Conservation (phyloP, 768 basidiomycete genomes). For the Dentipellis sp. region DNA sequence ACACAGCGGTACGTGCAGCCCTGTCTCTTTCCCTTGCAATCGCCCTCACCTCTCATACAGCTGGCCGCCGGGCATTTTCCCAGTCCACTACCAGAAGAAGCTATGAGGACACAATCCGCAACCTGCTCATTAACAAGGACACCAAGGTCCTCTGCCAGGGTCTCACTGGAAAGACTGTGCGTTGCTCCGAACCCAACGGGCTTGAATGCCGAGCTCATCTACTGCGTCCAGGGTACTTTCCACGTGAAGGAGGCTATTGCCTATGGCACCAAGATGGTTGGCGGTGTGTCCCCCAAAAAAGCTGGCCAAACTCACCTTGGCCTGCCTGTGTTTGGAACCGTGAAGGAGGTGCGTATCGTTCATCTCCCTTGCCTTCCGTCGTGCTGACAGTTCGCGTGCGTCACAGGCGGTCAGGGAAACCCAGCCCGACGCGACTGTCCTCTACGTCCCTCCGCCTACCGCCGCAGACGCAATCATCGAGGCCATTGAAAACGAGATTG, state of each 20-base stretch:
- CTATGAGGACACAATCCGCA: slow-evolving; percentile 86
- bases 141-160: slow-evolving; percentile 90
- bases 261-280: slow-evolving; percentile 96
- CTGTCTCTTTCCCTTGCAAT: not conserved
- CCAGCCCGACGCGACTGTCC: slow-evolving; percentile 86
- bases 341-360: slow-evolving; percentile 61
- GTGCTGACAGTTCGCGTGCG: slow-evolving; percentile 3
- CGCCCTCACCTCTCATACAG: slow-evolving; percentile 21
- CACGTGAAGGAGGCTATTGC: slow-evolving; percentile 89
- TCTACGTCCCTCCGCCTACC: slow-evolving; percentile 95
- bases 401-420: slow-evolving; percentile 77
- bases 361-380: not conserved
- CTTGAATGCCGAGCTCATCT: not conserved
- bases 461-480: slow-evolving; percentile 98
- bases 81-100: slow-evolving; percentile 62
- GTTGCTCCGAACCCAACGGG: not conserved
- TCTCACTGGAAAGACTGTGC: slow-evolving; percentile 91
- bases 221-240: slow-evolving; percentile 76
- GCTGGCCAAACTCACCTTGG: slow-evolving; percentile 94
- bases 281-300: slow-evolving; percentile 94
- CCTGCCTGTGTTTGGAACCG: slow-evolving; percentile 87
- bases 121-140: slow-evolving; percentile 89
- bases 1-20: slow-evolving; percentile 34
- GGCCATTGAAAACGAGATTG: slow-evolving; percentile 97
- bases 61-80: slow-evolving; percentile 74